Conservation (phyloP, 495 filamentous ascomycete species). For the Melanomma pulvis-pyrius region DNA sequence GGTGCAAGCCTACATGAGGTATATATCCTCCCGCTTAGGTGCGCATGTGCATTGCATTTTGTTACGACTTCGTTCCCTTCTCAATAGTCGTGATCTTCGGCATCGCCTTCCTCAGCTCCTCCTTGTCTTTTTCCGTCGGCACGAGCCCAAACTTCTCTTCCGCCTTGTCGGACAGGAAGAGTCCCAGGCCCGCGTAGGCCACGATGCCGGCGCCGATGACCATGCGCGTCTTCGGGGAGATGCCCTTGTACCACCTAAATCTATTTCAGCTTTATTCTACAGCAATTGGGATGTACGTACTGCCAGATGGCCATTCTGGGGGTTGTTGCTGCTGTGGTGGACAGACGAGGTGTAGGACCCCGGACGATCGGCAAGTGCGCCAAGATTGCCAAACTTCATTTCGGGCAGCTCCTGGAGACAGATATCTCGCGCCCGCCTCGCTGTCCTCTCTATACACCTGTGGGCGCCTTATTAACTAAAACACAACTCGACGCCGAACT, state of each 20-base stretch:
- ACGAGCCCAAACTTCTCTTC: conserved; percentile 65
- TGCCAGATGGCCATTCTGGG: conserved; percentile 41
- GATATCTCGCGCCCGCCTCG: too few species aligned
- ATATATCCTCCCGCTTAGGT: too few species aligned
- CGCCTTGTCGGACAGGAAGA: conserved; percentile 60
- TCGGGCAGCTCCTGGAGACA: too few species aligned
- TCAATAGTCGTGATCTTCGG: conserved; percentile 49
- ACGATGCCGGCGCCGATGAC: conserved; percentile 67
- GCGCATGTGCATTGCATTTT: too few species aligned
- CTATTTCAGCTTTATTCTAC: neutral
- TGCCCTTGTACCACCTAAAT: conserved; percentile 57
- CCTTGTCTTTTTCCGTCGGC: conserved; percentile 63
- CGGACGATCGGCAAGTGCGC: too few species aligned
- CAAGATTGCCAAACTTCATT: too few species aligned
- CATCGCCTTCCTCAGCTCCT: conserved; percentile 56
- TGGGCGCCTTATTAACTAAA: too few species aligned
- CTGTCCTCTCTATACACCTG: too few species aligned
- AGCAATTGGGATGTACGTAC: conserved; percentile 26
- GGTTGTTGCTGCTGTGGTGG: too few species aligned
- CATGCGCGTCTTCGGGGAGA: conserved; percentile 63
- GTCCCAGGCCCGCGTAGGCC: conserved; percentile 63
- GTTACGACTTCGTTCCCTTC: conserved; percentile 1
- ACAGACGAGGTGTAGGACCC: too few species aligned
- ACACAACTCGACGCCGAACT: neutral
- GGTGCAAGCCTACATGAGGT: too few species aligned